These are phyloP conservation scores for Astragalus glycyphyllos DNA, from an alignment of 306 rosid species.

Conservation along the genomic window DNA sequence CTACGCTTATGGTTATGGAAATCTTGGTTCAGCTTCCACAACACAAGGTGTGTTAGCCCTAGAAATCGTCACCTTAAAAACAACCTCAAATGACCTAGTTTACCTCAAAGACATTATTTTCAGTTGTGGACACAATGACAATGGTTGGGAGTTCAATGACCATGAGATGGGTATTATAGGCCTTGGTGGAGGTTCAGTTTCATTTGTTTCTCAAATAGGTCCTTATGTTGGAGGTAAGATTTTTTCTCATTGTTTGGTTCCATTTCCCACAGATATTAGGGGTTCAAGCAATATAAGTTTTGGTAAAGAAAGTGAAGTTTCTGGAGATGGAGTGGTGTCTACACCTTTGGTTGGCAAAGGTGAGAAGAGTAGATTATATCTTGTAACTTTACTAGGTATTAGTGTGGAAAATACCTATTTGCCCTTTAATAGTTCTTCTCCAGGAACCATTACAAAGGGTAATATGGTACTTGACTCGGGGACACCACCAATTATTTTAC, in stretches of 20 bases:
- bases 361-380: constrained; percentile 13
- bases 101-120: constrained; percentile 31
- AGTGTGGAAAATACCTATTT: constrained; percentile 42
- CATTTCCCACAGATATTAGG: neutral
- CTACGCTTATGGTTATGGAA: constrained; percentile 47
- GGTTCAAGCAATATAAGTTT: constrained; percentile 41
- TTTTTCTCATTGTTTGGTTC: constrained; percentile 22
- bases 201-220: constrained; percentile 2
- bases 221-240: neutral
- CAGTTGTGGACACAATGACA: constrained; percentile 55
- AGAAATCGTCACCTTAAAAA: constrained; percentile 37
- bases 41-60: constrained; percentile 46
- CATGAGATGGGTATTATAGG: constrained; percentile 29
- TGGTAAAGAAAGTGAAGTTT: constrained; percentile 51
- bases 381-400: constrained; percentile 49
- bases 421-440: constrained; percentile 22
- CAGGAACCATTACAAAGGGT: constrained; percentile 21
- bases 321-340: constrained; percentile 45
- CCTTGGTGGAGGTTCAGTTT: neutral
- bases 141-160: constrained; percentile 28
- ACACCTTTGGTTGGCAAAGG: constrained; percentile 32
- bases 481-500: constrained; percentile 19
- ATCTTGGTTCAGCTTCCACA: neutral
- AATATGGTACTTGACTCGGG: constrained; percentile 54
- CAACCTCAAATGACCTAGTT: neutral